phyloP scores from a whole-genome alignment of 345 rosid species.

The Eucalyptus decipiens region DNA sequence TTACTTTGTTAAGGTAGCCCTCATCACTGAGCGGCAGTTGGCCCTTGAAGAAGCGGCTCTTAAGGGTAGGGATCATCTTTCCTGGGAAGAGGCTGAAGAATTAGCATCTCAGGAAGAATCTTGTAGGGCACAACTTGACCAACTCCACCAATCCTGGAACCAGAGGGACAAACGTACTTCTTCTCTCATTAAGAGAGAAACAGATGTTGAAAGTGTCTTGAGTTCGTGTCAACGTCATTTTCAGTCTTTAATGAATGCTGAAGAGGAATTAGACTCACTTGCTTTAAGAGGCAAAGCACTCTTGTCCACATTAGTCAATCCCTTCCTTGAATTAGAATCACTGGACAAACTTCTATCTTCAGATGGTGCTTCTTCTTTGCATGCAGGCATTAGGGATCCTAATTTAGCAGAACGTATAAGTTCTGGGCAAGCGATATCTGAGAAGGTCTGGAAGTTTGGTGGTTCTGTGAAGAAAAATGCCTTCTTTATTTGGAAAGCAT shows the following conservation, averaged over 20 bases:
- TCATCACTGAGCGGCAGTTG: constrained; percentile 71
- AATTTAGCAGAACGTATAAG: constrained; percentile 32
- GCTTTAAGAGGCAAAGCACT: neutral
- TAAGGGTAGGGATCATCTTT: constrained; percentile 81
- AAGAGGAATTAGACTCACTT: neutral
- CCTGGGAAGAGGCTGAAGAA: constrained; percentile 99
- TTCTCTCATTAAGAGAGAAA: neutral
- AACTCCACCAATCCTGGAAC: constrained; percentile 80
- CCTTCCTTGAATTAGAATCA: neutral
- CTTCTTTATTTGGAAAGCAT: constrained; percentile 84
- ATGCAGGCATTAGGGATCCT: constrained; percentile 17
- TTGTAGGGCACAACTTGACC: constrained; percentile 75
- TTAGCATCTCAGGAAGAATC: constrained; percentile 95
- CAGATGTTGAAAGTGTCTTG: neutral
- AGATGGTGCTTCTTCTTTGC: constrained; percentile 23
- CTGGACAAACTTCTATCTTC: constrained; percentile 23
- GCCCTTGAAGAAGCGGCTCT: constrained; percentile 81
- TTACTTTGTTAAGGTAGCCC: constrained; percentile 76
- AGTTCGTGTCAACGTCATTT: neutral
- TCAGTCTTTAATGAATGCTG: neutral
- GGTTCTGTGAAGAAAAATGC: constrained; percentile 40
- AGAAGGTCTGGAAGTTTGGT: constrained; percentile 61
- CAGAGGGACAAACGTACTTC: constrained; percentile 8
- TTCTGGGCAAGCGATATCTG: constrained; percentile 48
- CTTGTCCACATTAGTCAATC: neutral